Conservation (phyloP, 371 early-diverging fungal genomes). For the Gilbertella persicaria region DNA sequence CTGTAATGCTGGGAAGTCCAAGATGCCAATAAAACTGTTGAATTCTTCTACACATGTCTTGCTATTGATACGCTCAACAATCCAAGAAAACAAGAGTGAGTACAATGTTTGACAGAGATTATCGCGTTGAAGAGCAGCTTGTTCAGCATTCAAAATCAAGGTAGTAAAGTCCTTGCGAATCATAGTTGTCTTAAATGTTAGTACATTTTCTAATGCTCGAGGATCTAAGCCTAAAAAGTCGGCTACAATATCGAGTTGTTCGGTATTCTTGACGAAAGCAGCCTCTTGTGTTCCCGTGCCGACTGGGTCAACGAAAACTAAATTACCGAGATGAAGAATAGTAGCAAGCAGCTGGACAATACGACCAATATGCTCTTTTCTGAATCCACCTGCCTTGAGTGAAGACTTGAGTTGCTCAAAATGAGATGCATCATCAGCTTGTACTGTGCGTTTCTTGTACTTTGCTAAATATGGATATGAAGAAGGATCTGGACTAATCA, state of each 20-base stretch:
- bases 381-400: slow-evolving; percentile 82
- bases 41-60: slow-evolving; percentile 69
- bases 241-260: slow-evolving; percentile 80
- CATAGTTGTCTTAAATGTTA: slow-evolving; percentile 85
- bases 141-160: slow-evolving; percentile 78
- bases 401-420: slow-evolving; percentile 72
- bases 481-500: slow-evolving; percentile 19
- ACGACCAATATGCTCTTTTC: slow-evolving; percentile 76
- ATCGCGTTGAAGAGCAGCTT: slow-evolving; percentile 79
- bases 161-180: slow-evolving; percentile 85
- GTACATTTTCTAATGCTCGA: slow-evolving; percentile 75
- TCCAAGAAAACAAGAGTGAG: slow-evolving; percentile 82
- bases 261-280: slow-evolving; percentile 73
- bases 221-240: slow-evolving; percentile 86
- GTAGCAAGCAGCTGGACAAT: slow-evolving; percentile 87
- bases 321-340: slow-evolving; percentile 89
- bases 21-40: slow-evolving; percentile 71
- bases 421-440: slow-evolving; percentile 45
- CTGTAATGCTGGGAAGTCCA: slow-evolving; percentile 69
- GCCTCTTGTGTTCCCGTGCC: slow-evolving; percentile 62
- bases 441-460: slow-evolving; percentile 10
- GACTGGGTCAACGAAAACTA: slow-evolving; percentile 74
- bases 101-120: slow-evolving; percentile 78
- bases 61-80: slow-evolving; percentile 86
- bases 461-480: slow-evolving; percentile 25